Evolutionary conservation across 148 eudicot genomes (phyloP).

Genomic region (Rhododendron ovatum): DNA sequence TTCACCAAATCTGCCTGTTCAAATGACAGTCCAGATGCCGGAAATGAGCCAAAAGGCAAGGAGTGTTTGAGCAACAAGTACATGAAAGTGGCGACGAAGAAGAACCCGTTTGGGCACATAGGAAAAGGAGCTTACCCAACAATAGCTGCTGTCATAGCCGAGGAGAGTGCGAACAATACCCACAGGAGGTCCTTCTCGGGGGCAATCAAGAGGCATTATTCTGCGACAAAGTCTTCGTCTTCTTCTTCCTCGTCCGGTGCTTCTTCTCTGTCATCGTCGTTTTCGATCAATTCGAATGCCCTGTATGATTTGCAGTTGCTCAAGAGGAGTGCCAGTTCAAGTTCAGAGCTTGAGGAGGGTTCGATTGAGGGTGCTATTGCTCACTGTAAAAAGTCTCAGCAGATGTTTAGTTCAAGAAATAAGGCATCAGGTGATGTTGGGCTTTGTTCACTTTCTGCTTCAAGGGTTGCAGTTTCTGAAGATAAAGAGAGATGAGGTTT

Average conservation of each 20-base stretch:
- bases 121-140: conserved; percentile 32
- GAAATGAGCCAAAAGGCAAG: conserved; percentile 17
- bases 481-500: conserved; percentile 27
- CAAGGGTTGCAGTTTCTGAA: conserved; percentile 25
- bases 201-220: conserved; percentile 49
- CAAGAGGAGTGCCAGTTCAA: conserved; percentile 54
- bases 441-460: conserved; percentile 30
- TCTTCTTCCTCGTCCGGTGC: conserved; percentile 30
- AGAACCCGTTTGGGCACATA: conserved; percentile 30
- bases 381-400: conserved; percentile 68
- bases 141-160: conserved; percentile 31
- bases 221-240: conserved; percentile 36
- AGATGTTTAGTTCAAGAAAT: conserved; percentile 23
- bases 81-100: conserved; percentile 25
- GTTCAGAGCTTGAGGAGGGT: conserved; percentile 47
- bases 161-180: conserved; percentile 4
- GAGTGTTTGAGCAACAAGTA: conserved; percentile 24
- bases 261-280: conserved; percentile 46
- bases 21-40: conserved; percentile 19
- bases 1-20: conserved; percentile 47
- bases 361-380: conserved; percentile 78
- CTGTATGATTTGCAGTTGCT: conserved; percentile 39
- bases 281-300: conserved; percentile 39
- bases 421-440: conserved; percentile 21
- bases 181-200: conserved; percentile 67